phyloP scores from a whole-genome alignment of 371 early-diverging fungal genomes.

The Scutellospora calospora region DNA sequence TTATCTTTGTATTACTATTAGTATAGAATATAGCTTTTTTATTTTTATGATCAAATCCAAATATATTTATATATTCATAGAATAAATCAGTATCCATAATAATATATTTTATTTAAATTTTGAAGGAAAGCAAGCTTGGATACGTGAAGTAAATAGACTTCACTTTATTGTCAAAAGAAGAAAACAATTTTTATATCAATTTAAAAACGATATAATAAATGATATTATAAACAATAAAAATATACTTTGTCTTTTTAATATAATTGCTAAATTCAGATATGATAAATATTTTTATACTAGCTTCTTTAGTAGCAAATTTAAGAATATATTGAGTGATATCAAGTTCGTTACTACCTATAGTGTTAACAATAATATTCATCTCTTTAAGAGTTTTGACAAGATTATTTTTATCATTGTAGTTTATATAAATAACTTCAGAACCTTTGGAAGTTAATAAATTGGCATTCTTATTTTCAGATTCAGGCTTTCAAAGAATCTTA shows the following conservation, averaged over 20 bases:
- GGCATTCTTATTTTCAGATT: constrained; percentile 15
- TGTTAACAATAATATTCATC: neutral
- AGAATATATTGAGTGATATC: neutral
- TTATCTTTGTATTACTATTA: neutral
- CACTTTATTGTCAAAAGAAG: neutral
- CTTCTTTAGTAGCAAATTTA: neutral
- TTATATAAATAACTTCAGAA: constrained; percentile 5
- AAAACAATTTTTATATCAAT: neutral
- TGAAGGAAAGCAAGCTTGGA: neutral
- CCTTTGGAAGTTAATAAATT: constrained; percentile 17
- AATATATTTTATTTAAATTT: constrained; percentile 9
- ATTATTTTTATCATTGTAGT: constrained; percentile 24
- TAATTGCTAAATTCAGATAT: constrained; percentile 6
- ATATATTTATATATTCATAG: neutral
- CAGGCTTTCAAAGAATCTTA: constrained; percentile 26
- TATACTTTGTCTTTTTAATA: neutral
- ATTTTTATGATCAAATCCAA: constrained; percentile 22
- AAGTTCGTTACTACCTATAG: neutral
- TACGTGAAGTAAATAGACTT: neutral
- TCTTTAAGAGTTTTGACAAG: constrained; percentile 30
- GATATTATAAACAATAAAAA: neutral
- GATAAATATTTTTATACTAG: constrained; percentile 6
- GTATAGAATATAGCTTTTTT: neutral
- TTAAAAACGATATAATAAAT: neutral
- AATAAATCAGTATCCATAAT: neutral